These are phyloP conservation scores for Colletotrichum caudatum DNA, from an alignment of 2,329 filamentous ascomycete genomes.

Conservation along the genomic window DNA sequence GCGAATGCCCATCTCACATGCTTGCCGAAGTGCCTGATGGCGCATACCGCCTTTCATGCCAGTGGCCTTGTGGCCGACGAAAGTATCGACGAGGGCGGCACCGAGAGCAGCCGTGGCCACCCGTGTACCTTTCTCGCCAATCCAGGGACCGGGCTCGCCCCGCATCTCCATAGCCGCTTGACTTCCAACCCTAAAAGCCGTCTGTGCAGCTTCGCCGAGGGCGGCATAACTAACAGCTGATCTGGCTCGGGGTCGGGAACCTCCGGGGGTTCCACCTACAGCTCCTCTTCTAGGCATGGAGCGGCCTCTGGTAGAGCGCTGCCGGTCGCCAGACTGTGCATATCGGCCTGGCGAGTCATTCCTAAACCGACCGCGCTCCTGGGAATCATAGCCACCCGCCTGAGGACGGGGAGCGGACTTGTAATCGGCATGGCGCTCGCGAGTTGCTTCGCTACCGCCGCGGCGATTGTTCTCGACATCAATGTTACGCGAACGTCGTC, in stretches of 20 bases:
- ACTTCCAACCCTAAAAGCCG: slow-evolving; percentile 61
- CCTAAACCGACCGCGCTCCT: slow-evolving; percentile 12
- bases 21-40: slow-evolving; percentile 42
- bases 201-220: slow-evolving; percentile 54
- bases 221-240: slow-evolving; percentile 41
- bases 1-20: slow-evolving; percentile 38
- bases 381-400: background rate
- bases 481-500: slow-evolving; percentile 13
- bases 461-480: slow-evolving; percentile 16
- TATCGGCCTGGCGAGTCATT: slow-evolving; percentile 30
- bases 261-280: background rate
- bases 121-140: slow-evolving; percentile 62
- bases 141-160: slow-evolving; percentile 59
- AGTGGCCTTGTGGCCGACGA: slow-evolving; percentile 54
- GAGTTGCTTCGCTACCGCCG: background rate
- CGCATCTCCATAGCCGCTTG: slow-evolving; percentile 61
- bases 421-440: slow-evolving; percentile 1
- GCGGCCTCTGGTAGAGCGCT: slow-evolving; percentile 28
- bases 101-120: slow-evolving; percentile 62
- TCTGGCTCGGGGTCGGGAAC: slow-evolving; percentile 42
- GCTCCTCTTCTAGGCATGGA: slow-evolving; percentile 33
- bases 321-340: slow-evolving; percentile 5
- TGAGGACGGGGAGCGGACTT: slow-evolving; percentile 1
- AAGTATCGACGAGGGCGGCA: slow-evolving; percentile 61
- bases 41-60: slow-evolving; percentile 42